Evolutionary conservation across 495 filamentous ascomycete species (phyloP).

Genomic region (Aspergillus taichungensis): DNA sequence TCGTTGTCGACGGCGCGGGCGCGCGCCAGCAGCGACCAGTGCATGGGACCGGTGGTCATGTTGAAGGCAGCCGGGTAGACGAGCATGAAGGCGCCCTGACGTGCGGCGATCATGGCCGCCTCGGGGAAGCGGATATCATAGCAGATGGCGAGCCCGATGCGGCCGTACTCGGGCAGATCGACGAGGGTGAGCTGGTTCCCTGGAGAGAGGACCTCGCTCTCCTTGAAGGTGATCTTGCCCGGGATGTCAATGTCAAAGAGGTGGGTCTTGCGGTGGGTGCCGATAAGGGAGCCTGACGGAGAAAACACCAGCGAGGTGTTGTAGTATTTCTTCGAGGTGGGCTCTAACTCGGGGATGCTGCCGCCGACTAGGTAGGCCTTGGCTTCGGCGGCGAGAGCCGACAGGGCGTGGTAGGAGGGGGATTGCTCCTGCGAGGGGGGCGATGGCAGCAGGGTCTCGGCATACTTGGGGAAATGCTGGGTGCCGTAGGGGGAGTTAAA

Average conservation of each 20-base stretch:
- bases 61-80: conserved; percentile 96
- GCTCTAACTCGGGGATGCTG: conserved; percentile 76
- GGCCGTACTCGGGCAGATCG: conserved; percentile 77
- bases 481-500: conserved; percentile 94
- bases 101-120: conserved; percentile 80
- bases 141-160: conserved; percentile 82
- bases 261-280: conserved; percentile 86
- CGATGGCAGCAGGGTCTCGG: conserved; percentile 74
- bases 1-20: conserved; percentile 92
- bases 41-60: conserved; percentile 79
- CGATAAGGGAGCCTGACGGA: conserved; percentile 67
- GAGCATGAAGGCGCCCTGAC: conserved; percentile 71
- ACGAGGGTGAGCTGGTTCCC: conserved; percentile 76
- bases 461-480: conserved; percentile 83
- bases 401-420: conserved; percentile 79
- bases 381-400: conserved; percentile 65
- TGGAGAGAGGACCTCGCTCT: conserved; percentile 78
- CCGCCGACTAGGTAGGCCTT: conserved; percentile 78
- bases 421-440: conserved; percentile 61
- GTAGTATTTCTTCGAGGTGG: conserved; percentile 64
- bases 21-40: conserved; percentile 78
- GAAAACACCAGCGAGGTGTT: conserved; percentile 84
- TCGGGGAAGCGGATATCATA: conserved; percentile 98
- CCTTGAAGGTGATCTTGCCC: conserved; percentile 82
- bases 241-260: conserved; percentile 99